These are phyloP conservation scores for Endoconidiophora laricicola DNA, from an alignment of 2,329 filamentous ascomycete species.

Conservation along the genomic window DNA sequence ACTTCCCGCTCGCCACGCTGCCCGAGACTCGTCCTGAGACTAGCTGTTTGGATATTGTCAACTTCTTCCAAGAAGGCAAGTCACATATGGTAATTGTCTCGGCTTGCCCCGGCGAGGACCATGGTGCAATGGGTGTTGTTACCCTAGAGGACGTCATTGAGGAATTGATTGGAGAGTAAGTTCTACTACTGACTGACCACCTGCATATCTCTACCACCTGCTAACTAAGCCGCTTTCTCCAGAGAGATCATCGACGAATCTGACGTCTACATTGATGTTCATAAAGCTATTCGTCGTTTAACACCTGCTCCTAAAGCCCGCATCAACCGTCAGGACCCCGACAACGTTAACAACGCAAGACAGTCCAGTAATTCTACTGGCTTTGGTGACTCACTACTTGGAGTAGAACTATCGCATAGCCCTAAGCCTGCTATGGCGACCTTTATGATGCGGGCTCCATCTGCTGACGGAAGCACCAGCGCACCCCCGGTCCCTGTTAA, in stretches of 20 bases:
- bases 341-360: conserved; percentile 17
- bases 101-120: conserved; percentile 73
- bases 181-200: conserved; percentile 16
- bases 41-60: conserved; percentile 94
- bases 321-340: conserved; percentile 24
- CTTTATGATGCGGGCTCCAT: conserved; percentile 40
- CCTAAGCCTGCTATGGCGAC: conserved; percentile 32
- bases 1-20: conserved; percentile 83
- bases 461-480: conserved; percentile 34
- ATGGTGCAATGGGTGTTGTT: conserved; percentile 81
- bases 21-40: conserved; percentile 91
- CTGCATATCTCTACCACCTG: background rate
- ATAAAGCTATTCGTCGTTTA: conserved; percentile 88
- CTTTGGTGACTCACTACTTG: conserved; percentile 16
- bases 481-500: conserved; percentile 36
- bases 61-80: conserved; percentile 99
- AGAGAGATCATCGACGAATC: conserved; percentile 98
- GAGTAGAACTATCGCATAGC: conserved; percentile 2
- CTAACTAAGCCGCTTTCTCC: conserved; percentile 15
- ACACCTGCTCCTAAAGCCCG: conserved; percentile 68
- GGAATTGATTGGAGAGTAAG: conserved; percentile 91
- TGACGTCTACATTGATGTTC: conserved; percentile 93
- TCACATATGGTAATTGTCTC: conserved; percentile 97
- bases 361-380: background rate
- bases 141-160: conserved; percentile 97